Evolutionary conservation across 164 flowering plant genomes (phyloP).

Genomic region (Cinnamomum chago): DNA sequence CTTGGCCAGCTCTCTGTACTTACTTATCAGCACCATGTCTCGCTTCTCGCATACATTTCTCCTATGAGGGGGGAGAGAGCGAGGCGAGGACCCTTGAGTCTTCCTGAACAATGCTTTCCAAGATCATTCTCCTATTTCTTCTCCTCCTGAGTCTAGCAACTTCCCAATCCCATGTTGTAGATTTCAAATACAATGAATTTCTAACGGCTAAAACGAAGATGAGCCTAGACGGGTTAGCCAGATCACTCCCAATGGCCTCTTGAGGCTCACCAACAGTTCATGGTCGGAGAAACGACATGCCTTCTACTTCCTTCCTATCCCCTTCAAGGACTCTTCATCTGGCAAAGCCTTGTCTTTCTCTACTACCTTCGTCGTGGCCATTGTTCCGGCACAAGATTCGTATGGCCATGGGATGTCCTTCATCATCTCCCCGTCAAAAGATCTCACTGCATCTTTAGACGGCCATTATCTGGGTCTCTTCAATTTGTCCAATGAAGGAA

Average conservation of each 20-base stretch:
- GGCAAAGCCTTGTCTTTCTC: constrained; percentile 24
- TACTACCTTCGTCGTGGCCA: constrained; percentile 36
- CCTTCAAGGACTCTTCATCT: constrained; percentile 20
- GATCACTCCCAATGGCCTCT: neutral
- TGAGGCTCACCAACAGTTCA: neutral
- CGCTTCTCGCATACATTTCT: no score
- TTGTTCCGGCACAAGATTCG: constrained; percentile 12
- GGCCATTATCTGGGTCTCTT: constrained; percentile 35
- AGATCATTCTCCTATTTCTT: neutral
- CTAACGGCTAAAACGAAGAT: neutral
- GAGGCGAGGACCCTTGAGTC: no score
- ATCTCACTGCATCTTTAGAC: constrained; percentile 12
- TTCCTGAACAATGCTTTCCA: no score
- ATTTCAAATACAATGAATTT: constrained; percentile 4
- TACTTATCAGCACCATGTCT: no score
- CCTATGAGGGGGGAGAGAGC: no score
- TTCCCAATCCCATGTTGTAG: neutral
- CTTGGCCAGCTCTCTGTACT: no score
- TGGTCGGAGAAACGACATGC: constrained; percentile 20
- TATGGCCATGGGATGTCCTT: constrained; percentile 44
- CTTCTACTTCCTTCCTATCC: constrained; percentile 25
- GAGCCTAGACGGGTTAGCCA: neutral
- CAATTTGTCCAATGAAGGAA: constrained; percentile 23
- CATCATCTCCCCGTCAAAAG: constrained; percentile 25
- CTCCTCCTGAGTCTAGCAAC: neutral